Conservation (phyloP, 306 rosid genomes). For the Prunus kanzakura region DNA sequence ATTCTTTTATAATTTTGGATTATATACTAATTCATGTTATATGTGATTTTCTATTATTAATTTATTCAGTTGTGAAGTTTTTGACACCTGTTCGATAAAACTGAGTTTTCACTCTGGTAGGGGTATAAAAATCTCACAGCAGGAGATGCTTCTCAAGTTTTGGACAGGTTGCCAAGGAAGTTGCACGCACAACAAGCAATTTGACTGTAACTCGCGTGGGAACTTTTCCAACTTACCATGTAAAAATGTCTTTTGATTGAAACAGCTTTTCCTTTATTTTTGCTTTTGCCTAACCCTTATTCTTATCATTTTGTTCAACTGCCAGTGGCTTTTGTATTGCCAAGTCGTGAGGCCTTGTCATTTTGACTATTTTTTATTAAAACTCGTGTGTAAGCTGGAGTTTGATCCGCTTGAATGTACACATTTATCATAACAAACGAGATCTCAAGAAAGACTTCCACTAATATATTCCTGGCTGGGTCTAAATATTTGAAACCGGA, state of each 20-base stretch:
- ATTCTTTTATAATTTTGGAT: background rate
- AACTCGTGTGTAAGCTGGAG: too few relatives aligned
- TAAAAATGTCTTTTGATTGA: constrained; percentile 38
- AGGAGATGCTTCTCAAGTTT: constrained; percentile 91
- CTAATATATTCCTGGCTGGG: too few relatives aligned
- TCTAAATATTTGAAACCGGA: too few relatives aligned
- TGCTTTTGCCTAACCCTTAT: constrained; percentile 3
- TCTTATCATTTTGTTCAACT: constrained; percentile 15
- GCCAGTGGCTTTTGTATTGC: constrained; percentile 83
- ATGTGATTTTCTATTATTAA: background rate
- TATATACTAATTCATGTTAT: background rate
- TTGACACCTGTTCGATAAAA: background rate
- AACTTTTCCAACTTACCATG: constrained; percentile 80
- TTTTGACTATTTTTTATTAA: background rate
- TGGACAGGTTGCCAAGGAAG: constrained; percentile 84
- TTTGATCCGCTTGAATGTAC: too few relatives aligned
- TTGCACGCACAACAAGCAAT: constrained; percentile 77
- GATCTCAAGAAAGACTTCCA: too few relatives aligned
- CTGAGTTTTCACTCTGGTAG: background rate
- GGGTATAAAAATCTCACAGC: background rate
- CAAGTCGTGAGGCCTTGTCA: constrained; percentile 89
- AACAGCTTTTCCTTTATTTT: background rate
- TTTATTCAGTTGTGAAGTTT: background rate
- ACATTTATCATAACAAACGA: too few relatives aligned
- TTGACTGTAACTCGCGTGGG: constrained; percentile 66